A percentile compares a stretch with the other conserved stretches of the same genome.
These are phyloP conservation scores for Aspergillus sp. DNA, from an alignment of 2,329 filamentous ascomycete genomes.

Conservation along the genomic window DNA sequence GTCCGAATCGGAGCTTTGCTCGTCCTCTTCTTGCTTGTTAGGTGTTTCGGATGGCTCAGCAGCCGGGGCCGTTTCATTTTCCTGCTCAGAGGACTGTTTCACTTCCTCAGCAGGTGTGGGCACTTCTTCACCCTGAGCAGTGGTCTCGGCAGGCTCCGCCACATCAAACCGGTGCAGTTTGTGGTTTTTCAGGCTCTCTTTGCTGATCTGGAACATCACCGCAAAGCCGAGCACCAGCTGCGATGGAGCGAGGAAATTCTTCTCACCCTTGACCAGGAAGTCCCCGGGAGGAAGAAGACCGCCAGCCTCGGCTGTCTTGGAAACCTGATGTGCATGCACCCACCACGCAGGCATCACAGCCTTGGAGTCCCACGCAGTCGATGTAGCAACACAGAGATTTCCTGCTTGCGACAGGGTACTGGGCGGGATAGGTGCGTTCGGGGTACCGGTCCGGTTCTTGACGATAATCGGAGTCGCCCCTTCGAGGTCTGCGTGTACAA, in stretches of 20 bases:
- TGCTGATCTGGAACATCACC: constrained; percentile 82
- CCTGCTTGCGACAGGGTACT: constrained; percentile 90
- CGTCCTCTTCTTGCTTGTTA: constrained; percentile 22
- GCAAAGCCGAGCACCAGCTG: constrained; percentile 86
- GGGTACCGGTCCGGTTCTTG: constrained; percentile 76
- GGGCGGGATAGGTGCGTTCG: constrained; percentile 85
- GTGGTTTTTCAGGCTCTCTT: constrained; percentile 80
- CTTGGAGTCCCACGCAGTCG: constrained; percentile 92
- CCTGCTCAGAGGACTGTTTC: constrained; percentile 31
- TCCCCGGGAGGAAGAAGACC: constrained; percentile 76
- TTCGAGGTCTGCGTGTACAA: constrained; percentile 84
- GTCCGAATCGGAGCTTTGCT: constrained; percentile 22
- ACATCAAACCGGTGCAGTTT: constrained; percentile 67
- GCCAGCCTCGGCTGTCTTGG: constrained; percentile 76
- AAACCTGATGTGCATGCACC: constrained; percentile 87
- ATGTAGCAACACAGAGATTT: constrained; percentile 77
- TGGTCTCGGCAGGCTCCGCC: constrained; percentile 17
- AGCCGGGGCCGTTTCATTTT: constrained; percentile 22
- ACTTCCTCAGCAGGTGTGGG: constrained; percentile 23
- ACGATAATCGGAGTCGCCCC: constrained; percentile 84
- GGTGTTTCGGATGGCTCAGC: constrained; percentile 18
- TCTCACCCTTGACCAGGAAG: constrained; percentile 80
- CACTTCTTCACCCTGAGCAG: constrained; percentile 21
- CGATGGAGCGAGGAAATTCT: constrained; percentile 86
- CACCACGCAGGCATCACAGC: constrained; percentile 95